Evolutionary conservation across 352 stramenopile species (phyloP).

Genomic region (Thraustochytrium sp.): DNA sequence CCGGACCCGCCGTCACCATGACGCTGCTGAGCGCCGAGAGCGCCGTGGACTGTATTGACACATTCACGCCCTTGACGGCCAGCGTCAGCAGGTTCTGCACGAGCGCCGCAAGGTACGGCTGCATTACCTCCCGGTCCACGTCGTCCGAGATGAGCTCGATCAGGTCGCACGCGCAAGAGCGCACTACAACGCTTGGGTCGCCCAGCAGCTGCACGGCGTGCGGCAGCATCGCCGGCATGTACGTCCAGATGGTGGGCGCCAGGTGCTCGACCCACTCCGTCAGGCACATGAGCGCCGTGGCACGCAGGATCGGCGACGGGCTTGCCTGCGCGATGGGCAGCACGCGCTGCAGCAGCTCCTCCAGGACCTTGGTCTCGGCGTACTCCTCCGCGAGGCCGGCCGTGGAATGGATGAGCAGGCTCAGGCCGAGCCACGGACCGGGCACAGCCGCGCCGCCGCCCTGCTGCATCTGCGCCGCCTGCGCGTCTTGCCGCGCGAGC

Average conservation of each 20-base stretch:
- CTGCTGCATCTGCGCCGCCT: neutral
- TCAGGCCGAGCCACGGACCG: neutral
- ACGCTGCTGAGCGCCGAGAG: slow-evolving; percentile 8
- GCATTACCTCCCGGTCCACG: neutral
- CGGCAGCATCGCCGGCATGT: slow-evolving; percentile 20
- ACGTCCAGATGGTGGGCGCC: slow-evolving; percentile 13
- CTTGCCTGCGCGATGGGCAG: neutral
- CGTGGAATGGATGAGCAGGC: neutral
- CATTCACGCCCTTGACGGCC: neutral
- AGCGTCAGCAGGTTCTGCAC: neutral
- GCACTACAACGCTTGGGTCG: neutral
- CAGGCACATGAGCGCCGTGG: slow-evolving; percentile 18
- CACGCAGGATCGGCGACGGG: neutral
- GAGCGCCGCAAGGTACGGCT: neutral
- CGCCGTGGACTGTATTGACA: neutral
- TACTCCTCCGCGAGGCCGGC: slow-evolving; percentile 5
- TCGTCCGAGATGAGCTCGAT: slow-evolving; percentile 34
- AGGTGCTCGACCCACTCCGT: slow-evolving; percentile 8
- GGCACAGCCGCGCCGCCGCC: neutral
- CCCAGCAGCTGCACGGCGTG: neutral
- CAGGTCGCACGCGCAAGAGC: neutral
- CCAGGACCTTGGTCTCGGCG: neutral
- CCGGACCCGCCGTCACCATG: slow-evolving; percentile 7
- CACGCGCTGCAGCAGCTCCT: neutral
- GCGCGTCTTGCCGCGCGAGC: neutral